Base-by-base conservation (phyloP, 2,329 filamentous ascomycete species). In the Fusarium sp. region DNA sequence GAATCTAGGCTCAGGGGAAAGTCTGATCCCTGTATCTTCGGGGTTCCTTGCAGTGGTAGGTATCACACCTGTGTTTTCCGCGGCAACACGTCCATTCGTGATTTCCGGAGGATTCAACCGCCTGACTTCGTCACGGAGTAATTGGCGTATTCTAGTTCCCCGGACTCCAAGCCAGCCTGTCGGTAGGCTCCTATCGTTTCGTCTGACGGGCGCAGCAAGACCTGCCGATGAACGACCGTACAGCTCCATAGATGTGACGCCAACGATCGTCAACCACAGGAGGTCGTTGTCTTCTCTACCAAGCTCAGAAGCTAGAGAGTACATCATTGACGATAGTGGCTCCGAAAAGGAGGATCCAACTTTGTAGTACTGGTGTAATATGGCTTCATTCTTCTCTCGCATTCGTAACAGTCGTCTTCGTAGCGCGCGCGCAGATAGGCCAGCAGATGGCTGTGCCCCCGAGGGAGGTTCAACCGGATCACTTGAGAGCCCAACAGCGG, bases 211-310 rank as follows among this genome's bases (percentile, higher is more conserved):
- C 2, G 87, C 82, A 15, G 90, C 89, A 27, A 95, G 82, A 21
- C 92, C 92, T 11, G 91, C 89, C 39, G 91, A 92, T 17, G 92
- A 94, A 52, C 92, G 88, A 14, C 93, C 93, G 65, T 95, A 96
- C 1, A 97, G 83, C 73, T 97, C 93, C 76, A 96, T 88, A 14
- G 93, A 96, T n/a, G 91, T 93, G 32, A 97, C 92, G 6, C 95
- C 95, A 23, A 99, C 92, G 70, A 98, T 97, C 6, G 93, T 88
- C 55, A 97, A 84, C 95, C 95, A 99, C 13, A 99, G 82, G 19
- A 98, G 82, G 70, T 99, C 93, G 70, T 98, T 99, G 75, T 98
- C 94, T 80, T 98, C 95, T 49, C 93, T 90, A 61, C 95, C 95
- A 7, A 99, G 85, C 72, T 98, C 95, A 1, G 93, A 97, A 2